Conservation (phyloP, 495 filamentous ascomycete genomes). For the Podospora pseudopauciseta region DNA sequence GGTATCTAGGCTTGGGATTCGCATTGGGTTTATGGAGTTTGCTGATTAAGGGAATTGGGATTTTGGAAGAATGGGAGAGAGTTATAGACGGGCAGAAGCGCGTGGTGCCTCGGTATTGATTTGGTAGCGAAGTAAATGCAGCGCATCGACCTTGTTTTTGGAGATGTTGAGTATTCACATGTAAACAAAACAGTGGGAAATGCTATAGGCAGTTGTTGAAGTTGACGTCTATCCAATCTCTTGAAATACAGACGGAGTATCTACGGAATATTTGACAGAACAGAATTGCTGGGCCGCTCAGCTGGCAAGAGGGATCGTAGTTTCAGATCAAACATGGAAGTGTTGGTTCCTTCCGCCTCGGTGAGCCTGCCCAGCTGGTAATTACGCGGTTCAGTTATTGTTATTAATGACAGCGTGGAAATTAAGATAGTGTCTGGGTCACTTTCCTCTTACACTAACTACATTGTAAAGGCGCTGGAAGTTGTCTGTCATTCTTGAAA, state of each 20-base stretch:
- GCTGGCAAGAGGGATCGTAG: background rate
- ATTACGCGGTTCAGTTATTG: background rate
- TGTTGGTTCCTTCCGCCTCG: background rate
- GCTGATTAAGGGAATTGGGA: background rate
- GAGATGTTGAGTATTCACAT: background rate
- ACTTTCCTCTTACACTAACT: background rate
- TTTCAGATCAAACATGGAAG: background rate
- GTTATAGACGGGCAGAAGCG: background rate
- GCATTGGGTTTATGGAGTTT: background rate
- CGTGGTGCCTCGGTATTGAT: background rate
- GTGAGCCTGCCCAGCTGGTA: background rate
- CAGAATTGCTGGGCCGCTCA: background rate
- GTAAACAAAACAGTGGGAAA: background rate
- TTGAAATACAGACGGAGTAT: too few species aligned
- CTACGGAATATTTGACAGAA: background rate
- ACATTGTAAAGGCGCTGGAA: background rate
- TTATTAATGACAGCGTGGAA: background rate
- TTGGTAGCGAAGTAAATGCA: background rate
- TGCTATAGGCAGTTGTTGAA: background rate
- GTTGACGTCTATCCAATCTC: too few species aligned
- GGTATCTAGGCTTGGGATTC: background rate
- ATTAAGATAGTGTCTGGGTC: background rate
- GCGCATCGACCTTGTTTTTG: background rate
- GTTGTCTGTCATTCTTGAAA: background rate
- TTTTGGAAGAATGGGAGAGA: background rate